Evolutionary conservation across 345 rosid genomes (phyloP), one percentile per base, ranked within the genome.

Genomic region (Acer saccharum): DNA sequence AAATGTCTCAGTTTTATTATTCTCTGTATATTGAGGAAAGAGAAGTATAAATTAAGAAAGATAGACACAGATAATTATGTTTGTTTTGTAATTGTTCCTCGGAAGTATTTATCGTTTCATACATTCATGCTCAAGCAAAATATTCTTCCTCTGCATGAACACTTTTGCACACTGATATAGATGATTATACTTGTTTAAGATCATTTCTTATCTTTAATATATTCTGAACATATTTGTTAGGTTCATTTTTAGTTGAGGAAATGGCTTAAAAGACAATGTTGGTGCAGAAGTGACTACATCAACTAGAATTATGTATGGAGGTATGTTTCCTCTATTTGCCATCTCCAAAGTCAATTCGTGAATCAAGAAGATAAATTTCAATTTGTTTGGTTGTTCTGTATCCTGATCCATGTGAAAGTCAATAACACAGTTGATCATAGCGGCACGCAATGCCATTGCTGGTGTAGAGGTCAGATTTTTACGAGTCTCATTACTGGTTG

Each of bases 321-420:
- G 96, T 91, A 84, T 43, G 16, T 52, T 57, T 67, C 35, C 62
- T n/a, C 20, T 4, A 39, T 66, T 9, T 9, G 46, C 14, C n/a
- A 32, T 73, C 50, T 73, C 46, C 44, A 44, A 74, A 46, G 35
- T 63, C 2, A 23, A 29, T 29, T 29, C 32, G 32, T 29, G 32
- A 29, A 29, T 29, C 32, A 29, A 2, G 32, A 29, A 29, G 32
- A 29, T 29, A 29, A 29, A 29, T 2, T 29, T 29, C 32, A 0
- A 29, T 29, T 29, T 62, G 60, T 79, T 57, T 71, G 62, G 68
- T 74, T 88, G 77, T 69, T 86, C 77, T 91, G 86, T 88, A 96
- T 98, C 95, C 97, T 87, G 99, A 96, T 91, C 93, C 99, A 79
- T 96, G 99, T 94, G 71, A 96, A 92, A 83, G 94, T 96, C 81